A percentile compares a stretch with the other conserved stretches of the same genome.
Conservation (phyloP, 2,329 filamentous ascomycete genomes). For the Beauveria varroae region DNA sequence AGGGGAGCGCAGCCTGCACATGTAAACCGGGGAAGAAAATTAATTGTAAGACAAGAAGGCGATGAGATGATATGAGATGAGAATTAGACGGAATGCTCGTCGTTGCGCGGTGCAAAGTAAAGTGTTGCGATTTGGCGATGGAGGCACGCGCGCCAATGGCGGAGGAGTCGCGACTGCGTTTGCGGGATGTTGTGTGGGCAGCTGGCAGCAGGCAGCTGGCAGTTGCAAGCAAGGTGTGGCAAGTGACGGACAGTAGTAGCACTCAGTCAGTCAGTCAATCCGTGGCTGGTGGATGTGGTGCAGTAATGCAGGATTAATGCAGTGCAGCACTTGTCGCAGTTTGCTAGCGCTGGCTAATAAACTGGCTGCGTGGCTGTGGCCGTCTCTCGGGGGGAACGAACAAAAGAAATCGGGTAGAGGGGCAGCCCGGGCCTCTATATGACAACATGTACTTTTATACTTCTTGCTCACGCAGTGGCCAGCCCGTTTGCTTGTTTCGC, state of each 20-base stretch:
- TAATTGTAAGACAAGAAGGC: not conserved
- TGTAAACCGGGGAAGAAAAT: not conserved
- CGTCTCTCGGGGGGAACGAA: slow-evolving; percentile 1
- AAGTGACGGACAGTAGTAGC: not conserved
- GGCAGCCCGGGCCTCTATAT: slow-evolving; percentile 14
- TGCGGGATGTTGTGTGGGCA: not conserved
- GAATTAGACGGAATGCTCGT: not conserved
- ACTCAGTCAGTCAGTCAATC: too few relatives aligned
- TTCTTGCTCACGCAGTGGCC: slow-evolving; percentile 8
- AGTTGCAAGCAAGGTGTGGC: not conserved
- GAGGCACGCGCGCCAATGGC: slow-evolving; percentile 6
- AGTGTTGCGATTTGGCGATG: not conserved
- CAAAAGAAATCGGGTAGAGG: slow-evolving; percentile 10
- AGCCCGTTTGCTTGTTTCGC: slow-evolving; percentile 11
- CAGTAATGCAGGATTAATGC: not conserved
- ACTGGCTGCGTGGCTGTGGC: not conserved
- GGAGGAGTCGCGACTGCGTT: slow-evolving; percentile 3
- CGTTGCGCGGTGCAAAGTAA: not conserved
- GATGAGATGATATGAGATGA: not conserved
- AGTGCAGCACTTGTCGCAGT: not conserved
- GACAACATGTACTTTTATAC: slow-evolving; percentile 17
- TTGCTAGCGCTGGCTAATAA: not conserved
- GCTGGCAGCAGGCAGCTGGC: not conserved
- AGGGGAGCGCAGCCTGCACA: not conserved
- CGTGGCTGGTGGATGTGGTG: not conserved